Evolutionary conservation across 2,329 filamentous ascomycete genomes (phyloP), one percentile per base, ranked within the genome.

Genomic region (Aspergillus fumigatus): DNA sequence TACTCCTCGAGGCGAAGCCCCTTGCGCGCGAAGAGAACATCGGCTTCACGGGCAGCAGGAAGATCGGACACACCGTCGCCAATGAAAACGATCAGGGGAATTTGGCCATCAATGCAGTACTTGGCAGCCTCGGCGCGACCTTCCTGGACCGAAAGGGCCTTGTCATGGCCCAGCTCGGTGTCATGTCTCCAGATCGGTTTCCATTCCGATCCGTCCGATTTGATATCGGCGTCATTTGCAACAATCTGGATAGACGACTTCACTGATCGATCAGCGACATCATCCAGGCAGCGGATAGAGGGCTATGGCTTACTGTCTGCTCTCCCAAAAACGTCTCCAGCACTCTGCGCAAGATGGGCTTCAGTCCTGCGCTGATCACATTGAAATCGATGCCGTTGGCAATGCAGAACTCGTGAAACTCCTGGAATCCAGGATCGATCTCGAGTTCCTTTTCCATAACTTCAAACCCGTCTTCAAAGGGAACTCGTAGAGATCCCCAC

Each of bases 41-140:
- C 86, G 1, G 86, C 84, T 66, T 88, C 80, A 29, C 84, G 77
- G 1, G 86, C 85, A 2, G 85, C 86, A 0, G 86, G 80, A 1
- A 88, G 77, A 65, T 88, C 86, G 0, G 84, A 87, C 5, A 88
- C 84, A 23, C 86, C 86, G 65, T 88, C 86, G 50, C 86, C 86
- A 62, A 88, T 87, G 73, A 88, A 89, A 52, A 88, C 76, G 62
- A 88, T 86, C 52, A 88, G 75, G 0, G 86, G 86, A 49, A 88
- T 80, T 2, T 83, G 83, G 54, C 82, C 84, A 57, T 87, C 82
- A 17, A 83, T 81, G 57, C 79, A 81, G 50, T 80, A 74, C 4
- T 83, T 70, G 59, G 81, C 75, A 1, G 84, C 84, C 21, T 77
- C 70, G 7, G 71, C 73, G n/a, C 84, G 80, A 48, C 82, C 85